A percentile compares a stretch with the other conserved stretches of the same genome.
phyloP scores from a whole-genome alignment of 345 rosid genomes.

The Theobroma cacao region DNA sequence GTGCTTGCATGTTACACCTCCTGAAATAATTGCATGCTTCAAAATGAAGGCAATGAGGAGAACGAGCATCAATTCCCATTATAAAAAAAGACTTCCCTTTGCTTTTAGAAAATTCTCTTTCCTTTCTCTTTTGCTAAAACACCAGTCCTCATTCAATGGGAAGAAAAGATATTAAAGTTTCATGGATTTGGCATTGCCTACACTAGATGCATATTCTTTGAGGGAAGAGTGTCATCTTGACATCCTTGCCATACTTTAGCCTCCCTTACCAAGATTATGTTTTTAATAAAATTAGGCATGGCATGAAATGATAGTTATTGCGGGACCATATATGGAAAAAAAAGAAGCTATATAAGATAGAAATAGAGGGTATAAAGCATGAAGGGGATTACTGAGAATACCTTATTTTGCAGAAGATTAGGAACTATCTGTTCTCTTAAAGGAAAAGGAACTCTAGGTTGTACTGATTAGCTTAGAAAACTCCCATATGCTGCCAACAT shows the following conservation, averaged over 20 bases:
- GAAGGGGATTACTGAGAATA: not conserved
- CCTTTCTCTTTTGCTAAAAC: not conserved
- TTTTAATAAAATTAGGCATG: not conserved
- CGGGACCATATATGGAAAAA: not conserved
- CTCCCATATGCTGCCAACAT: not conserved
- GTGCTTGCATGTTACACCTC: not conserved
- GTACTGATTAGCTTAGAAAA: slow-evolving; percentile 7
- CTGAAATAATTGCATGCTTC: not conserved
- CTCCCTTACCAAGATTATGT: not conserved
- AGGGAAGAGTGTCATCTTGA: not conserved
- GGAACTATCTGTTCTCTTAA: not conserved
- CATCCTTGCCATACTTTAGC: not conserved
- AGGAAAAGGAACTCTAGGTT: not conserved
- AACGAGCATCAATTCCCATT: not conserved
- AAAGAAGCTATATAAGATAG: not conserved
- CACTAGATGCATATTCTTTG: not conserved
- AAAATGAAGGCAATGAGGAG: not conserved
- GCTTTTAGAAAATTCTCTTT: not conserved
- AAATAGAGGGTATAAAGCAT: not conserved
- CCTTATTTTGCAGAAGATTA: slow-evolving; percentile 4
- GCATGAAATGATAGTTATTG: not conserved
- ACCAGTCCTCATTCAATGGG: not conserved
- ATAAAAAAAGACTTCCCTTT: not conserved
- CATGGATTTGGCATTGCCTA: not conserved
- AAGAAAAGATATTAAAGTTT: not conserved